Conservation (phyloP, 2,329 filamentous ascomycete species). For the Triangularia setosa region DNA sequence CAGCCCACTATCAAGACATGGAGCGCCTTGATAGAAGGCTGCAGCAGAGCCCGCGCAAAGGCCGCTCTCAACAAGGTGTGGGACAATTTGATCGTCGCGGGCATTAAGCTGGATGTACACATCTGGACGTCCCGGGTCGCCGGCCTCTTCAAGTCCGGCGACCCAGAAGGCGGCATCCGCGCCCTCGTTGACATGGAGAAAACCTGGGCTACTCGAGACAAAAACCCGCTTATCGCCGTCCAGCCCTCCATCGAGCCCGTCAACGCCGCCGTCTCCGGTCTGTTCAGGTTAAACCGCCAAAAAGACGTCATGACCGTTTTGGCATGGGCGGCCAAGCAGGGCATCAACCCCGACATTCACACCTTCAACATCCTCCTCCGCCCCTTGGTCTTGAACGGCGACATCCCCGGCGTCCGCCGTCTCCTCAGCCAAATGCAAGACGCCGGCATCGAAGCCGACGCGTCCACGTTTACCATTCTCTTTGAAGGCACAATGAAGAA, state of each 20-base stretch:
- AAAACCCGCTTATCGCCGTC: constrained; percentile 37
- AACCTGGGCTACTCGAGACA: constrained; percentile 49
- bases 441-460: constrained; percentile 54
- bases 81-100: constrained; percentile 56
- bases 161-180: constrained; percentile 52
- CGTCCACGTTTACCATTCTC: constrained; percentile 70
- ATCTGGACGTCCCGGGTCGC: constrained; percentile 71
- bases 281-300: constrained; percentile 49
- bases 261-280: constrained; percentile 65
- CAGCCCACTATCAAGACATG: constrained; percentile 63
- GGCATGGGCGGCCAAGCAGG: constrained; percentile 53
- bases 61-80: constrained; percentile 64
- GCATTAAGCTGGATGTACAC: constrained; percentile 56
- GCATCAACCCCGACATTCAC: constrained; percentile 53
- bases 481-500: constrained; percentile 54
- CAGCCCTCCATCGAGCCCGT: constrained; percentile 61
- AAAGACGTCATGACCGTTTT: constrained; percentile 52
- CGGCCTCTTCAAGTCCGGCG: constrained; percentile 56
- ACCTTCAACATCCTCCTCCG: constrained; percentile 69
- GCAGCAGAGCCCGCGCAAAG: constrained; percentile 55
- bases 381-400: constrained; percentile 50
- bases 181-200: constrained; percentile 64
- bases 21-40: constrained; percentile 70
- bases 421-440: constrained; percentile 58
- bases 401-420: constrained; percentile 44